These are phyloP conservation scores for Microdochium trichocladiopsis DNA, from an alignment of 2,329 filamentous ascomycete species.

Conservation along the genomic window DNA sequence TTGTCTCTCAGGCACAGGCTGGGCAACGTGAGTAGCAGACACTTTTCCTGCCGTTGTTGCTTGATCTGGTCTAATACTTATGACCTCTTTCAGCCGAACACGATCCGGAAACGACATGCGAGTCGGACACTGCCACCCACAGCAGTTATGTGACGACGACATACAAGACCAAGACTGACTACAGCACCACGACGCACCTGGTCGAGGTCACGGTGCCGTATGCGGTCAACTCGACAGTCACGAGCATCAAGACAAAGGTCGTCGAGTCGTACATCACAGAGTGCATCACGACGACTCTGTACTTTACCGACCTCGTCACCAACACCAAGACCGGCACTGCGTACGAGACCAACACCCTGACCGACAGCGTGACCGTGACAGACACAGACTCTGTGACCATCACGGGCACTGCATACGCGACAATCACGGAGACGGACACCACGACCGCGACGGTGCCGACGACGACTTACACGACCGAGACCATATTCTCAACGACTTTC, in stretches of 20 bases:
- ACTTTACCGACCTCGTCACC: slow-evolving; percentile 7
- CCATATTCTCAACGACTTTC: slow-evolving; percentile 2
- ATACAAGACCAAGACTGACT: slow-evolving; percentile 3
- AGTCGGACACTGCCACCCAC: neutral
- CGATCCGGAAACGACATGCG: no score
- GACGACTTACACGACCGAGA: slow-evolving; percentile 5
- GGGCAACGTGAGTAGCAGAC: neutral
- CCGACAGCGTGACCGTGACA: neutral
- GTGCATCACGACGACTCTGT: slow-evolving; percentile 9
- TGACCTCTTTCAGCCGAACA: no score
- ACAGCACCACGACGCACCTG: slow-evolving; percentile 6
- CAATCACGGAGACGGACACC: slow-evolving; percentile 1
- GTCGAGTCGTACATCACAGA: slow-evolving; percentile 6
- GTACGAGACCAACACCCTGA: slow-evolving; percentile 1
- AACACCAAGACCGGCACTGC: slow-evolving; percentile 4
- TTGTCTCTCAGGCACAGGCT: neutral
- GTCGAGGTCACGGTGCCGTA: neutral
- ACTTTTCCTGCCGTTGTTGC: no score
- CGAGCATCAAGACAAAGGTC: neutral
- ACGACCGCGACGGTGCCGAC: slow-evolving; percentile 8
- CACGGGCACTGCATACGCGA: slow-evolving; percentile 1
- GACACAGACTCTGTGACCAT: slow-evolving; percentile 4
- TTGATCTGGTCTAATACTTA: no score
- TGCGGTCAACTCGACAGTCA: no score
- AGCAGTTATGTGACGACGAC: neutral